Conservation (phyloP, 139 green algal species). For the Microglena sp. region DNA sequence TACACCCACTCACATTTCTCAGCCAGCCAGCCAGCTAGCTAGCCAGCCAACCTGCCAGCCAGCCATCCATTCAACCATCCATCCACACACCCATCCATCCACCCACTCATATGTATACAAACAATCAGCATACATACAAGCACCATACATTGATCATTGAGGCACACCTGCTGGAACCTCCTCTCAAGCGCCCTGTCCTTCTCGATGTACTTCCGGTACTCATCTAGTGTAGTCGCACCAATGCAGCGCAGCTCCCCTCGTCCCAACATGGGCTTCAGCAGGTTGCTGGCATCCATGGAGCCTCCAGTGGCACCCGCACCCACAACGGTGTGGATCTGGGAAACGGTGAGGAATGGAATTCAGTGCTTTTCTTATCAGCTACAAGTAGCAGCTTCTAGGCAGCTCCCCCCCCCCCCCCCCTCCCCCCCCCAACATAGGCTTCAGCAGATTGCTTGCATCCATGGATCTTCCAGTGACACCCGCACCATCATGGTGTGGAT, state of each 20-base stretch:
- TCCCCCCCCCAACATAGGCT: constrained; percentile 66
- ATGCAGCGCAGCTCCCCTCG: constrained; percentile 59
- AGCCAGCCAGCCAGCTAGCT: too few species aligned
- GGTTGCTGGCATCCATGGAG: constrained; percentile 65
- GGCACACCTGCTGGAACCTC: constrained; percentile 26
- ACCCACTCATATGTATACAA: too few species aligned
- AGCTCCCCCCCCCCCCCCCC: too few species aligned
- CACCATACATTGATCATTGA: too few species aligned
- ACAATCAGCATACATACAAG: too few species aligned
- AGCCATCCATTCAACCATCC: too few species aligned
- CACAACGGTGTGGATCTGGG: constrained; percentile 17
- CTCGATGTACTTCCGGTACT: constrained; percentile 85
- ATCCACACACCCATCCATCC: too few species aligned
- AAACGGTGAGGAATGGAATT: background rate
- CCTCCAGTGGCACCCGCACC: constrained; percentile 50
- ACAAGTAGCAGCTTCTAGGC: too few species aligned
- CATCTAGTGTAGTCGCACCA: constrained; percentile 82
- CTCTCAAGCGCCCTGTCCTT: constrained; percentile 73
- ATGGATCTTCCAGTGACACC: constrained; percentile 52
- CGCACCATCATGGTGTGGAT: constrained; percentile 26
- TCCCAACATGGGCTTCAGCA: constrained; percentile 78
- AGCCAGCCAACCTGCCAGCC: too few species aligned
- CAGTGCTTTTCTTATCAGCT: too few species aligned
- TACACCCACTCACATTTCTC: too few species aligned
- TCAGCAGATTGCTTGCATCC: constrained; percentile 75